Conservation (phyloP, 2,329 filamentous ascomycete genomes). For the Emmonsia crescens region DNA sequence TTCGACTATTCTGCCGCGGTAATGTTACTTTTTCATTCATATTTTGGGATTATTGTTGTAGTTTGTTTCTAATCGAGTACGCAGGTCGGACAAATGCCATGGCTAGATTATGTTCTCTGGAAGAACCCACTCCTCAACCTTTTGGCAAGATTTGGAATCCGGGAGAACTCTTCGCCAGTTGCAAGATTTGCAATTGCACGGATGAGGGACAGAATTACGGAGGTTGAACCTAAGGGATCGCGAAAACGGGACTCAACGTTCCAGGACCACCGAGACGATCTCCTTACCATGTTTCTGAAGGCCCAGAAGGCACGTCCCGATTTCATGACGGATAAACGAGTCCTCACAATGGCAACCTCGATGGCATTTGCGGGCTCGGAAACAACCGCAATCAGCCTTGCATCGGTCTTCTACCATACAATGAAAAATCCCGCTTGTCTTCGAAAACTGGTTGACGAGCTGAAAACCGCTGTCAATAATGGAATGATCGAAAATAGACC, state of each 20-base stretch:
- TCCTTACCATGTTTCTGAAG: conserved; percentile 21
- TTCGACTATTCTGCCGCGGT: conserved; percentile 64
- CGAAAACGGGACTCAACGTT: conserved; percentile 38
- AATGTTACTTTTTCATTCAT: conserved; percentile 19
- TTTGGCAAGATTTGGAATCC: conserved; percentile 54
- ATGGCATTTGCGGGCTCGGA: conserved; percentile 58
- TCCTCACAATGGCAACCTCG: conserved; percentile 22
- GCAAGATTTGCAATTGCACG: conserved; percentile 60
- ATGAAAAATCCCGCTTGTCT: conserved; percentile 46
- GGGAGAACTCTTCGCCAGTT: conserved; percentile 60
- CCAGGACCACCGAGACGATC: conserved; percentile 50
- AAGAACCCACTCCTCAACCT: conserved; percentile 67
- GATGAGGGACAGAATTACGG: conserved; percentile 50
- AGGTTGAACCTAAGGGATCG: conserved; percentile 21
- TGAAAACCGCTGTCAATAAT: conserved; percentile 47
- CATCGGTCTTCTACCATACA: conserved; percentile 62
- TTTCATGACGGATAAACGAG: conserved; percentile 19
- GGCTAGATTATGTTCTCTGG: conserved; percentile 56
- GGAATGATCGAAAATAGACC: conserved; percentile 35
- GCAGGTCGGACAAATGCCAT: conserved; percentile 62
- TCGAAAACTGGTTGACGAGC: conserved; percentile 39
- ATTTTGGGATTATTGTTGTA: not conserved
- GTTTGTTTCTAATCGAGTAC: not conserved
- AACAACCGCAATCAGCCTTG: conserved; percentile 65
- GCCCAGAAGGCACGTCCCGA: conserved; percentile 17